Conservation (phyloP, 495 filamentous ascomycete species). For the Talaromyces liani region DNA sequence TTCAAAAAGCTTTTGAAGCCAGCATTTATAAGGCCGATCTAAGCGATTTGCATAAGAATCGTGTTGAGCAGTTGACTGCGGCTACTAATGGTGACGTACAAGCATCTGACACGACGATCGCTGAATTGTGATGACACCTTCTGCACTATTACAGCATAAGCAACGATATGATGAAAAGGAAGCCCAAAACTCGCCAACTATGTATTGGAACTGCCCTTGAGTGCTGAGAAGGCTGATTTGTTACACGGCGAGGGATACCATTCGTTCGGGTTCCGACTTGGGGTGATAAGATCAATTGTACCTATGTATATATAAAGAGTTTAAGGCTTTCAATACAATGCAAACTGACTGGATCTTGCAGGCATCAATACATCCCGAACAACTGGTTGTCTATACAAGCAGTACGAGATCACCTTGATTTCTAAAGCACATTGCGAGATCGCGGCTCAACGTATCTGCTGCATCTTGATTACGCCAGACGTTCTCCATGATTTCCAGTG, state of each 20-base stretch:
- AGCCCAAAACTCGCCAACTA: too few relatives aligned
- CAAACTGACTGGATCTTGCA: not conserved
- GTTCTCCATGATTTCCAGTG: conserved; percentile 21
- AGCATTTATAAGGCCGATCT: not conserved
- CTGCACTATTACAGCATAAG: not conserved
- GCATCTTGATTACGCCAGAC: conserved; percentile 17
- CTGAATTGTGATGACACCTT: not conserved
- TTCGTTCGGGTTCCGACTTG: not conserved
- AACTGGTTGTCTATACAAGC: conserved; percentile 23
- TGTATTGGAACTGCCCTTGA: not conserved
- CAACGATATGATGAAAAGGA: too few relatives aligned
- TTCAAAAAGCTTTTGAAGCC: too few relatives aligned
- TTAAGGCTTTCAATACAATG: not conserved
- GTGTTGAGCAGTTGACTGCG: not conserved
- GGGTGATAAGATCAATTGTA: not conserved
- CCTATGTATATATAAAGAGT: not conserved
- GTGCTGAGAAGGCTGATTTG: not conserved
- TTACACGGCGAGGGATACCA: not conserved
- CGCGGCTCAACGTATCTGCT: conserved; percentile 21
- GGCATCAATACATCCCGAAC: not conserved
- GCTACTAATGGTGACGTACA: not conserved
- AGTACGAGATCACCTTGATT: conserved; percentile 27
- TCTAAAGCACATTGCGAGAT: conserved; percentile 32
- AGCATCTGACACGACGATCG: not conserved
- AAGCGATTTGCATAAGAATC: not conserved